phyloP scores from a whole-genome alignment of 2,329 filamentous ascomycete species.

The Stachybotrys elegans region DNA sequence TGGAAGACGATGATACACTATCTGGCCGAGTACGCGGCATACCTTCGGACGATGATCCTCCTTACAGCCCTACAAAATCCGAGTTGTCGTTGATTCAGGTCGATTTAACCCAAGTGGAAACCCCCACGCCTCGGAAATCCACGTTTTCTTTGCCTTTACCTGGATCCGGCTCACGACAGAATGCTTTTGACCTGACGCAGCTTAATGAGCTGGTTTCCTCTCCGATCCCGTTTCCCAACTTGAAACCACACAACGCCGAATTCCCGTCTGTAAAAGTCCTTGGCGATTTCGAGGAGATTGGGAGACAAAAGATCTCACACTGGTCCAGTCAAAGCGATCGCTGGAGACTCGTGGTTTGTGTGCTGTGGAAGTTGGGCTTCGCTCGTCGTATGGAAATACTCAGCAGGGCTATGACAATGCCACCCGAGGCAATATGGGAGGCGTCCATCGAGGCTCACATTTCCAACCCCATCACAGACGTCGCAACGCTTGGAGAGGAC shows the following conservation, averaged over 20 bases:
- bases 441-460: conserved; percentile 12
- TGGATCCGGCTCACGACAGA: neutral
- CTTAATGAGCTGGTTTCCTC: conserved; percentile 15
- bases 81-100: conserved; percentile 16
- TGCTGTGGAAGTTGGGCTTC: conserved; percentile 25
- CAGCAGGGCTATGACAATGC: conserved; percentile 12
- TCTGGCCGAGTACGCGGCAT: no score
- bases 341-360: conserved; percentile 21
- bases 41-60: neutral
- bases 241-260: no score
- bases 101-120: conserved; percentile 24
- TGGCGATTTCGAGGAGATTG: conserved; percentile 17
- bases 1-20: conserved; percentile 6
- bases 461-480: conserved; percentile 9
- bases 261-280: conserved; percentile 16
- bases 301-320: conserved; percentile 8
- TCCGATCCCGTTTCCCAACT: neutral
- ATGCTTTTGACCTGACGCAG: conserved; percentile 22
- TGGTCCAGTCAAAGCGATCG: conserved; percentile 22
- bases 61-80: neutral
- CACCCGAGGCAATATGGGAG: conserved; percentile 14
- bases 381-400: conserved; percentile 21
- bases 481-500: conserved; percentile 6
- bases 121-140: conserved; percentile 7
- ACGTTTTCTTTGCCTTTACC: neutral